Percentiles rank a stretch among this genome's conserved stretches.
phyloP scores from a whole-genome alignment of 495 filamentous ascomycete species.

The Lophiotrema nucula region DNA sequence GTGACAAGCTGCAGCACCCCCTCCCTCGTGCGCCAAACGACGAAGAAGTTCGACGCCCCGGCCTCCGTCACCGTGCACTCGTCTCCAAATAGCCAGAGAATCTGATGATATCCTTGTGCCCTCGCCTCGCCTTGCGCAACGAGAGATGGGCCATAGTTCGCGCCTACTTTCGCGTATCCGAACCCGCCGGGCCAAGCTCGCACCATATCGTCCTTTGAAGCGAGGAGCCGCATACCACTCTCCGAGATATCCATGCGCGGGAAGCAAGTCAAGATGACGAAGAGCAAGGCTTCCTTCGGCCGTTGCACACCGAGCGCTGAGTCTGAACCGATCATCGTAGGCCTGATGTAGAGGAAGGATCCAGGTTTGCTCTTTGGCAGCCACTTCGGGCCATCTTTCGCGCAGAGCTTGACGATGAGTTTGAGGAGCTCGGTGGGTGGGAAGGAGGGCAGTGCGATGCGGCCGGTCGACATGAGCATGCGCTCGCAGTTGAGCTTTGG shows the following conservation, averaged over 20 bases:
- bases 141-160: slow-evolving; percentile 84
- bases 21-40: slow-evolving; percentile 70
- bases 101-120: slow-evolving; percentile 73
- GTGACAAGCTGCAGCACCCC: slow-evolving; percentile 72
- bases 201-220: slow-evolving; percentile 70
- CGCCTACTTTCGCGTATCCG: slow-evolving; percentile 85
- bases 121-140: slow-evolving; percentile 72
- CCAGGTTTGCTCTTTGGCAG: slow-evolving; percentile 66
- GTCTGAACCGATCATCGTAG: slow-evolving; percentile 81
- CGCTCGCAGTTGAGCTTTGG: slow-evolving; percentile 73
- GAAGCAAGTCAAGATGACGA: slow-evolving; percentile 75
- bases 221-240: slow-evolving; percentile 70
- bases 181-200: slow-evolving; percentile 93
- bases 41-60: slow-evolving; percentile 90
- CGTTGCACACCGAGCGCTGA: slow-evolving; percentile 75
- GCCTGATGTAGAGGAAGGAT: slow-evolving; percentile 74
- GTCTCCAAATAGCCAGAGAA: slow-evolving; percentile 84
- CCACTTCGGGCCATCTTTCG: slow-evolving; percentile 73
- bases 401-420: slow-evolving; percentile 68
- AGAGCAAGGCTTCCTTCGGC: slow-evolving; percentile 80
- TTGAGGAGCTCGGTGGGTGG: slow-evolving; percentile 67
- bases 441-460: slow-evolving; percentile 79
- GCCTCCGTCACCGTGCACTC: slow-evolving; percentile 81
- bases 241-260: slow-evolving; percentile 45
- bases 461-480: slow-evolving; percentile 65